Conservation (phyloP, 2,329 filamentous ascomycete species). For the Exophiala alcalophila region DNA sequence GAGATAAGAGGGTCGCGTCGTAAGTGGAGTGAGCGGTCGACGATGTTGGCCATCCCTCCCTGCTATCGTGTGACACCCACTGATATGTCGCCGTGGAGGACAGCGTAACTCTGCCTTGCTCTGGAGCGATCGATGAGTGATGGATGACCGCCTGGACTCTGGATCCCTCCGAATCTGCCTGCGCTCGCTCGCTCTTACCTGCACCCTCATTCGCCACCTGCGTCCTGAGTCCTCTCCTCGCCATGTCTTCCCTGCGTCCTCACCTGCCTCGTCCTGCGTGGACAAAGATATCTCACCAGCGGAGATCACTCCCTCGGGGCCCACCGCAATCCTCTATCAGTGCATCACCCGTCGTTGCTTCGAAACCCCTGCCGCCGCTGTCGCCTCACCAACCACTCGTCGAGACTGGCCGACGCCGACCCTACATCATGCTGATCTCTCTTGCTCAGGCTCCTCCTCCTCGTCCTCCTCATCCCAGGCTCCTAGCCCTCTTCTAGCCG, state of each 20-base stretch:
- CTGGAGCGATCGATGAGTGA: too few relatives aligned
- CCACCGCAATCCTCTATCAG: conserved; percentile 5
- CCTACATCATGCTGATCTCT: background rate
- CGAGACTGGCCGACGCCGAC: background rate
- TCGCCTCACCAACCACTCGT: background rate
- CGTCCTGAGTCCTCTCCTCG: background rate
- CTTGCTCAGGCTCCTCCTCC: too few relatives aligned
- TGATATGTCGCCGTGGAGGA: too few relatives aligned
- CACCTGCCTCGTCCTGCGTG: conserved; percentile 6
- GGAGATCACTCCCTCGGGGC: conserved; percentile 9
- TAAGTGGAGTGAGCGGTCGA: conserved; percentile 5
- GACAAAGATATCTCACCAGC: background rate
- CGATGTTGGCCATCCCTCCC: too few relatives aligned
- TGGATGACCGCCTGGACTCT: too few relatives aligned
- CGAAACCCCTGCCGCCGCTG: conserved; percentile 1
- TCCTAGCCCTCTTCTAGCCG: background rate
- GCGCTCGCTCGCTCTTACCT: background rate
- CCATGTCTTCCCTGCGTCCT: background rate
- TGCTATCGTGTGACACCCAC: too few relatives aligned
- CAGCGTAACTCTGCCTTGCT: too few relatives aligned
- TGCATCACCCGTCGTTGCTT: background rate
- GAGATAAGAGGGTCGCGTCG: conserved; percentile 14
- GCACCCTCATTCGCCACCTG: conserved; percentile 5
- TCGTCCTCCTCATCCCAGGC: conserved; percentile 9
- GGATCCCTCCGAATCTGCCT: background rate